Evolutionary conservation across 2,329 filamentous ascomycete genomes (phyloP).

Genomic region (Stagonosporopsis cucurbitacearum): DNA sequence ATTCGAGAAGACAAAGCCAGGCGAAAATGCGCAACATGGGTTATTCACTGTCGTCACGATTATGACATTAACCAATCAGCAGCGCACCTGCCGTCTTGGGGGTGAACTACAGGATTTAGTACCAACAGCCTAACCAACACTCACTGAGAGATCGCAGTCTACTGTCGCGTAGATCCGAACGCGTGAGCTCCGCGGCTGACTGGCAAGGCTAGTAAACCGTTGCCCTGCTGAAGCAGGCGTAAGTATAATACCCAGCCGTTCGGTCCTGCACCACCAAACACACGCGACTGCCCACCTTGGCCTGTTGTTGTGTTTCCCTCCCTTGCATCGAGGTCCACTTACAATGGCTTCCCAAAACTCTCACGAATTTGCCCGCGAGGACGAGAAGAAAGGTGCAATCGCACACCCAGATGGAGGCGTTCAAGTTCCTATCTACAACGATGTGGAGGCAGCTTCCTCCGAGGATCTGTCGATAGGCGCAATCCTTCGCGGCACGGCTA

Average conservation of each 20-base stretch:
- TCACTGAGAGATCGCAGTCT: slow-evolving; percentile 17
- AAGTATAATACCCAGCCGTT: slow-evolving; percentile 17
- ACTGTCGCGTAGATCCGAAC: slow-evolving; percentile 19
- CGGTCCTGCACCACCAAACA: slow-evolving; percentile 15
- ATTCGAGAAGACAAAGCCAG: slow-evolving; percentile 15
- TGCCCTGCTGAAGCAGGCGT: slow-evolving; percentile 5
- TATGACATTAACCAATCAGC: slow-evolving; percentile 10
- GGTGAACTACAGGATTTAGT: slow-evolving; percentile 13
- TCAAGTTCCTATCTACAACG: slow-evolving; percentile 37
- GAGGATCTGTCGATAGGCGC: slow-evolving; percentile 34
- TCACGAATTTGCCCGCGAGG: slow-evolving; percentile 7
- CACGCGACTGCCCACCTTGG: slow-evolving; percentile 1
- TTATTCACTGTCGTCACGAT: slow-evolving; percentile 19
- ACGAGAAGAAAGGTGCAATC: slow-evolving; percentile 13
- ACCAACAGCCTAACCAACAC: slow-evolving; percentile 14
- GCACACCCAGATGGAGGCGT: slow-evolving; percentile 14
- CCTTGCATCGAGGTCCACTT: slow-evolving; percentile 7
- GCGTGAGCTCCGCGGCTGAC: slow-evolving; percentile 6
- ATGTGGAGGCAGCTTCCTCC: slow-evolving; percentile 32
- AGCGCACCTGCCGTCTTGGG: slow-evolving; percentile 12
- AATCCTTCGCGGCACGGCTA: slow-evolving; percentile 37
- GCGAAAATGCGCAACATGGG: slow-evolving; percentile 2
- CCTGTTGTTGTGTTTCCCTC: slow-evolving; percentile 13
- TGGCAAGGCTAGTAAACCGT: slow-evolving; percentile 8
- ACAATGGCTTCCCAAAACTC: slow-evolving; percentile 12